Evolutionary conservation across 352 stramenopile species (phyloP), one percentile per base, ranked within the genome.

Genomic region (Globisporangium middletonii): DNA sequence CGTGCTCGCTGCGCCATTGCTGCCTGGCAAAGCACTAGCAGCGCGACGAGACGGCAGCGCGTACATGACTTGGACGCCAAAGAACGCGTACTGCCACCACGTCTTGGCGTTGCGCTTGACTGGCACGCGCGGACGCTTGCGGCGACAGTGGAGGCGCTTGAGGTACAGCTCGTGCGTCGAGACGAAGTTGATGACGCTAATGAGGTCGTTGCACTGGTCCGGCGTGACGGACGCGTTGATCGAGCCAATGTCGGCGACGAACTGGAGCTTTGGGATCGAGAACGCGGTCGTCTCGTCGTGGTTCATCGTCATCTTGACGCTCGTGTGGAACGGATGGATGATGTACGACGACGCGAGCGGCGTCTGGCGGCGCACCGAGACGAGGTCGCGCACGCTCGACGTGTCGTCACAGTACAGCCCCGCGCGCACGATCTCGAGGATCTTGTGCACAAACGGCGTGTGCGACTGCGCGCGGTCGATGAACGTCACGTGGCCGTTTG

Each of bases 51-150:
- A 59, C 45, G 59, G 62, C 15, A 76, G 49, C 1, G 64, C 63
- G 53, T 87, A 85, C 53, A 93, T 58, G 19, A 88, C 63, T 53
- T 85, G 73, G 23, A 89, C 80, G 26, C 81, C 80, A 38, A 77
- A 75, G 12, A 93, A 57, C 1, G 83, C 85, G 37, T 95, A 93
- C 55, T 84, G 63, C 85, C 85, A 95, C 85, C 85, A 95, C 50
- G 66, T 53, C 30, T 59, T 75, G 3, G 75, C 64, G 41, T 91
- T 73, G 2, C 67, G 68, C 15, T 65, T 69, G 27, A 90, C 60
- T 13, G 79, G 57, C 35, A 79, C 69, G 13, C 54, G 74, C 18
- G 83, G 83, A 9, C 85, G 72, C 38, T 87, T 79, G 50, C 77
- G 75, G 23, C 81, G 73, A 42, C 79, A 91, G 52, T 92, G 83